Base-by-base conservation (phyloP, 164 flowering plant species). In the Piper longum region DNA sequence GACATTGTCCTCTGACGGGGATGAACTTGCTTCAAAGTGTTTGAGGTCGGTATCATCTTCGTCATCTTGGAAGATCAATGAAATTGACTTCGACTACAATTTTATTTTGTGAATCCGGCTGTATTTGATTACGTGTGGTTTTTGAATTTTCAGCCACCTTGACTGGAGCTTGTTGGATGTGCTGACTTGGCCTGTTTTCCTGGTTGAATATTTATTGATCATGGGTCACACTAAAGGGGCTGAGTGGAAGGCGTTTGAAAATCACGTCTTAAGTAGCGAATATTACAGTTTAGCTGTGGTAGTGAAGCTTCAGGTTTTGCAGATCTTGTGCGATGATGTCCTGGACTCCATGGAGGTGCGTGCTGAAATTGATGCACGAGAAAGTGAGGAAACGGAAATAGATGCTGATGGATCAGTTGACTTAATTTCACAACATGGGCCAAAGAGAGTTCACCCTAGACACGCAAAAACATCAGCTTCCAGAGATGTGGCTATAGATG, bases 151-250 rank as follows among this genome's bases (percentile, higher is more conserved):
- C 87, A 95, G 99, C 78, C 72, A 77, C 62, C 73, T 86, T 64
- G 96, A 95, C 58, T 95, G 99, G 97, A 77, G 77, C 74, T 81
- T 95, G 74, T 82, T 95, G 54, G 99, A 95, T 73, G 61, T 81
- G 45, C 68, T 95, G 60, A 91, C 97, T 44, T 95, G 99, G 99
- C 93, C 96, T 57, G 81, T 79, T 66, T 89, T 73, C 69, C 54
- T 87, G 68, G 73, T 82, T 40, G 85, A 82, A 43, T 95, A 95
- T 78, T 67, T 91, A 64, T 69, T 75, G 64, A 68, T 79, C 26
- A 84, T 80, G 89, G 90, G 91, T 43, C 75, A 81, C 45, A 65
- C 72, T 18, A 76, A 74, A 55, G 85, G 78, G 44, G 68, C 61
- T 26, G 85, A 83, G 16, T 87, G 87, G 96, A 80, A 72, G 68